phyloP scores from a whole-genome alignment of 208 protist species.

The Herpetomonas tarakana region DNA sequence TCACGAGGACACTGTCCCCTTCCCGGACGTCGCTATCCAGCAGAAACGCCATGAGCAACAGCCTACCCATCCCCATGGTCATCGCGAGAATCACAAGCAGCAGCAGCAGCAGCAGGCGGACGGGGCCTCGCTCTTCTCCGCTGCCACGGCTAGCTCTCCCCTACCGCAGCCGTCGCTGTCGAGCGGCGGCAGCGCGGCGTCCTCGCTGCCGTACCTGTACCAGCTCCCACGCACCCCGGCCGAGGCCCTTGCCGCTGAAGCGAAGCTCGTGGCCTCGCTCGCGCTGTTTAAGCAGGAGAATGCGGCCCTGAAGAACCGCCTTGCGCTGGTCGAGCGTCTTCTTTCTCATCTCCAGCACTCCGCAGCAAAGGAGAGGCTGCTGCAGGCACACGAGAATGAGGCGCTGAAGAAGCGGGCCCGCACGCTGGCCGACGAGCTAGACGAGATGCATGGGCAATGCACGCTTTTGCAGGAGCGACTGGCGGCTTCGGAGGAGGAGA shows the following conservation, averaged over 20 bases:
- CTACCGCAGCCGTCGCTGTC: constrained; percentile 1
- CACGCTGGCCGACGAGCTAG: no score
- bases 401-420: no score
- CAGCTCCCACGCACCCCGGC: constrained; percentile 42
- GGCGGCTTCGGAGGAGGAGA: no score
- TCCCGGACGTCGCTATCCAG: no score
- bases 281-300: constrained; percentile 32
- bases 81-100: background rate
- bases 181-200: constrained; percentile 8
- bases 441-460: no score
- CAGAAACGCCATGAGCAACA: no score
- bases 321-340: no score
- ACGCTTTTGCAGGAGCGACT: no score
- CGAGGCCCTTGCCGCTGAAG: constrained; percentile 48
- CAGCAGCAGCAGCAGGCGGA: background rate
- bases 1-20: background rate
- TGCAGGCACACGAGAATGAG: no score
- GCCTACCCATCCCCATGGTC: constrained; percentile 5
- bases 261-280: constrained; percentile 54
- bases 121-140: background rate
- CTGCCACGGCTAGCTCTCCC: background rate
- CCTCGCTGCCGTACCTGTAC: constrained; percentile 43
- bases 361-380: no score
- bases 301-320: constrained; percentile 21
- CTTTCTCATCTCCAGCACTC: no score